Base-by-base conservation (phyloP, 805 yeast species). In the Jamesozyma piceae region DNA sequence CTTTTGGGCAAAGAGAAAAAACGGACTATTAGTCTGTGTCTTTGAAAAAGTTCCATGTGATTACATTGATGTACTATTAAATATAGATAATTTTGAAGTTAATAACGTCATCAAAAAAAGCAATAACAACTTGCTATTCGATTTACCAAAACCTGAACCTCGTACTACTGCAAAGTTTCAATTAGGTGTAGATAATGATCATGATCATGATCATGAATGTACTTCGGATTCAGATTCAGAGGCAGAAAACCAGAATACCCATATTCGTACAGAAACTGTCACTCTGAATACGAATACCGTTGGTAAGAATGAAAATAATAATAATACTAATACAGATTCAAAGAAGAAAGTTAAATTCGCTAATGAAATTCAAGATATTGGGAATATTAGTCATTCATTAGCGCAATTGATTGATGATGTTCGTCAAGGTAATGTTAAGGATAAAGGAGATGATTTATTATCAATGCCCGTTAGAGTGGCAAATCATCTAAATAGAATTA, bases 1-100 rank as follows among this genome's bases (percentile, higher is more conserved):
- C 0, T 62, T 89, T 43, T 90, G 96, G 96, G 95, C 92, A 0
- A 88, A 88, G 53, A 68, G 77, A 45, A 78, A 80, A 50, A 80
- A 80, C 3, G 75, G 75, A 35, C 62, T 84, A 43, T 72, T 88
- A 41, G 81, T 87, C 39, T 80, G 92, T 66, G 86, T 86, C 67
- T 80, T 89, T 56, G 95, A 88, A 55, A 92, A 86, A 56, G 86
- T 88, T 24, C 84, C 78, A 2, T 77, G 82, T 55, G 78, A 74
- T 53, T 77, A 81, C n/a, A 68, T 78, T 43, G 85, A 80, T 54
- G 60, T 80, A 9, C 60, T 69, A 10, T 62, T 78, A 20, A 67
- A 66, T 34, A 26, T 56, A 21, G 50, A 54, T 13, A 58, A 54
- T 42, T 62, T 54, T 44, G 48, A 55, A 4, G 55, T 60, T 2